Base-by-base conservation (phyloP, 2,329 filamentous ascomycete species). In the Drechslerella coelobrocha region DNA sequence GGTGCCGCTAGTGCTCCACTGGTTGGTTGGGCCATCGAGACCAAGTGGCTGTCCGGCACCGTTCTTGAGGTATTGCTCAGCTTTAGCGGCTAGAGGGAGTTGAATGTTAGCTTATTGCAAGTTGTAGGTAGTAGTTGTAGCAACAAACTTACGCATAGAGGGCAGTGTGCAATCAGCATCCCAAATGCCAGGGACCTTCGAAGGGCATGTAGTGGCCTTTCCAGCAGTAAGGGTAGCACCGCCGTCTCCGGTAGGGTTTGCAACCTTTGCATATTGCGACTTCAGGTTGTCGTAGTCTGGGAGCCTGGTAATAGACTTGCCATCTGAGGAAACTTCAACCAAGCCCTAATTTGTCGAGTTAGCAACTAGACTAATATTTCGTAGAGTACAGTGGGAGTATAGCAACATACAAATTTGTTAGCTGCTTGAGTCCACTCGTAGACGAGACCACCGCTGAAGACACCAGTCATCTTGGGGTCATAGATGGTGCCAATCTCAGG, bases 361-460 rank as follows among this genome's bases (percentile, higher is more conserved):
- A 31, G 29, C 29, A 31, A 31, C 61, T 45, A 61, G 21, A 17
- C 27, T n/a, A 17, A 34, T 7, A 26, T 52, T 47, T 12, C 1
- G 10, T 9, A 50, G 31, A 24, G 10, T 1, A 14, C 29, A 14
- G 17, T 26, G 14, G 45, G 51, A 9, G 14, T 21, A 34, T 17
- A 14, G 7, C 41, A 55, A 43, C 59, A n/a, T 57, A 69, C 93
- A 79, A 87, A 97, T 48, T 88, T 83, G 81, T 88, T 91, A 72
- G 84, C 83, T 80, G 95, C 91, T 77, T 89, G 81, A 8, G 89
- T 88, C 83, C 96, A 99, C 81, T 97, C 92, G 82, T 97, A 99
- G 79, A 97, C 90, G 39, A 99, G 85, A 79, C 94, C 94, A 76
- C 94, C 94, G 41, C 92, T 97, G 85, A 96, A 97, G 76, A 97